A percentile compares a stretch with the other conserved stretches of the same genome.
phyloP scores from a whole-genome alignment of 108 stramenopile species.

The Cyclotella kingstonii region DNA sequence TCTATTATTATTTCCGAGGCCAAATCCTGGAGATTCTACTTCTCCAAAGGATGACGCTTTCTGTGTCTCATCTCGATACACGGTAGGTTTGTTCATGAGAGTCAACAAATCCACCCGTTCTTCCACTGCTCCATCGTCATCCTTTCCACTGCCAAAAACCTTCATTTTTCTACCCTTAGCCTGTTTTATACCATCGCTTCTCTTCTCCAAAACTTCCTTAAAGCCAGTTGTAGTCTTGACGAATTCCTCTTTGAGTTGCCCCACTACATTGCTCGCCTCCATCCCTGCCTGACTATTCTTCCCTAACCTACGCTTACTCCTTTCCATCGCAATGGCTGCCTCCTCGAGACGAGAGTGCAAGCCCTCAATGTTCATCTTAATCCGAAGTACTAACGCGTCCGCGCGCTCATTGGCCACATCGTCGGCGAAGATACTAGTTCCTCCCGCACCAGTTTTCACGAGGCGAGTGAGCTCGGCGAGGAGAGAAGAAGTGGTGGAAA shows the following conservation, averaged over 20 bases:
- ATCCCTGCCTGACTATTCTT: conserved; percentile 76
- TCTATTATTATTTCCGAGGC: conserved; percentile 13
- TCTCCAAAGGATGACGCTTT: conserved; percentile 18
- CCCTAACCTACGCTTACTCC: conserved; percentile 66
- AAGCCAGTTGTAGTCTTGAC: conserved; percentile 77
- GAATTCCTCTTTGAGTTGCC: conserved; percentile 76
- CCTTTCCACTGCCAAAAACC: conserved; percentile 58
- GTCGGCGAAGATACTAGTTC: conserved; percentile 63
- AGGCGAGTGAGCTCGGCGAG: conserved; percentile 70
- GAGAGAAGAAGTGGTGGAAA: conserved; percentile 67
- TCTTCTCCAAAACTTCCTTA: conserved; percentile 76
- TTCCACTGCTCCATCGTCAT: conserved; percentile 42
- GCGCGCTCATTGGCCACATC: conserved; percentile 60
- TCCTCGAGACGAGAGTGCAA: conserved; percentile 74
- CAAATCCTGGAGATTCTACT: conserved; percentile 10
- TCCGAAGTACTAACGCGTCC: conserved; percentile 71
- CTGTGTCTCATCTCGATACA: conserved; percentile 43
- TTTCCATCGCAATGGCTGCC: conserved; percentile 53
- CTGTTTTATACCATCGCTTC: conserved; percentile 79
- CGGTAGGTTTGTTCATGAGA: conserved; percentile 68
- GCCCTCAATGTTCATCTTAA: conserved; percentile 74
- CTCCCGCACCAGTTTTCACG: conserved; percentile 55
- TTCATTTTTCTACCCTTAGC: conserved; percentile 63
- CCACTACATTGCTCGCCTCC: conserved; percentile 79
- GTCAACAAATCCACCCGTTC: conserved; percentile 52